Evolutionary conservation across 1,284 basidiomycete species (phyloP).

Genomic region (Cryptococcus maquisensis): DNA sequence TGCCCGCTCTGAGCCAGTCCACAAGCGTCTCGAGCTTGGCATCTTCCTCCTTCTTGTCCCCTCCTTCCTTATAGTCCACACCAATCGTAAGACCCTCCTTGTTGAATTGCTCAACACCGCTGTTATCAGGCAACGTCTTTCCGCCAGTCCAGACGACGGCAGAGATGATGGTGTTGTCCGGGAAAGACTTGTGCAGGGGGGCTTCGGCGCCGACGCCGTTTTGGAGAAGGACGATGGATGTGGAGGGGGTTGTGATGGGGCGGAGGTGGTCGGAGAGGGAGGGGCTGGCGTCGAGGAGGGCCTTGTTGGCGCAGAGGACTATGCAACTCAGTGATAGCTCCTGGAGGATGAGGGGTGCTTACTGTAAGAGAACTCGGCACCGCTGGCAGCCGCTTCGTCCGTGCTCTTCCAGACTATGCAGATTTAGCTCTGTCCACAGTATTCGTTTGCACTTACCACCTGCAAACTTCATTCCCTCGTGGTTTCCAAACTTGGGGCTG

Average conservation of each 20-base stretch:
- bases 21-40: slow-evolving; percentile 39
- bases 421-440: background rate
- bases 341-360: slow-evolving; percentile 1
- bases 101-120: slow-evolving; percentile 44
- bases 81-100: slow-evolving; percentile 47
- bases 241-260: slow-evolving; percentile 37
- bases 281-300: slow-evolving; percentile 43
- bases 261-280: slow-evolving; percentile 41
- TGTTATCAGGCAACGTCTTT: slow-evolving; percentile 28
- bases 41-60: slow-evolving; percentile 27
- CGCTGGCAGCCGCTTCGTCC: slow-evolving; percentile 40
- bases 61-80: slow-evolving; percentile 35
- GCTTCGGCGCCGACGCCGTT: slow-evolving; percentile 54
- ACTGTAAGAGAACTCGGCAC: slow-evolving; percentile 39
- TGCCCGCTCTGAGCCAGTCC: slow-evolving; percentile 37
- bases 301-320: slow-evolving; percentile 49
- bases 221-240: slow-evolving; percentile 52
- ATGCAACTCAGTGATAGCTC: background rate
- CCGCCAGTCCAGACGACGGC: slow-evolving; percentile 52
- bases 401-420: slow-evolving; percentile 38
- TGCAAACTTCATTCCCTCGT: slow-evolving; percentile 37
- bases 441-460: slow-evolving; percentile 30
- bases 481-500: slow-evolving; percentile 40
- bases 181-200: slow-evolving; percentile 49
- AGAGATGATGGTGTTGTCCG: slow-evolving; percentile 50